These are phyloP conservation scores for Chrysanthemum makinoi DNA, from an alignment of 129 eudicot species.

Conservation along the genomic window DNA sequence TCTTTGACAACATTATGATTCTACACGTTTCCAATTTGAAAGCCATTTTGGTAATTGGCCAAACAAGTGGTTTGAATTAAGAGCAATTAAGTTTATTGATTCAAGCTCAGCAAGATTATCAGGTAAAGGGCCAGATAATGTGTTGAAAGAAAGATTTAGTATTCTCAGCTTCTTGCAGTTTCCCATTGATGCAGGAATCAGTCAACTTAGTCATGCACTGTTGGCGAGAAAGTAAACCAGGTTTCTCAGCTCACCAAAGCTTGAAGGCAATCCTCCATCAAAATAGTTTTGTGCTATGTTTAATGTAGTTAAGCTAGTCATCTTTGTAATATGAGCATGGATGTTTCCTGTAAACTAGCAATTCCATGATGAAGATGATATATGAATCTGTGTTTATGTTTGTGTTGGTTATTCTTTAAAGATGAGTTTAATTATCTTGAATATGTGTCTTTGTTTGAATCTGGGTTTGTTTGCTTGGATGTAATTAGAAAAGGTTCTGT, in stretches of 20 bases:
- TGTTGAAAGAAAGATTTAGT: constrained; percentile 60
- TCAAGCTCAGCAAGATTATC: constrained; percentile 52
- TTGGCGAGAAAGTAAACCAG: constrained; percentile 62
- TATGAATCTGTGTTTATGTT: no score
- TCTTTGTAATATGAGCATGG: constrained; percentile 56
- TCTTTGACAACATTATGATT: constrained; percentile 47
- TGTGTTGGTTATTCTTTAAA: no score
- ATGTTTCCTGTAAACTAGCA: constrained; percentile 61
- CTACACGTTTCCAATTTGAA: constrained; percentile 65
- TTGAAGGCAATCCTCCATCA: constrained; percentile 58
- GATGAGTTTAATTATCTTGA: no score
- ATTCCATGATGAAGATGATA: background rate
- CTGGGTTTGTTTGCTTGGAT: no score
- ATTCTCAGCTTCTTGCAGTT: constrained; percentile 66
- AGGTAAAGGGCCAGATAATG: constrained; percentile 65
- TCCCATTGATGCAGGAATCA: constrained; percentile 56
- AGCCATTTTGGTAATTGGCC: constrained; percentile 72
- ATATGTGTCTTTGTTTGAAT: no score
- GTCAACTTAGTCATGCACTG: constrained; percentile 60
- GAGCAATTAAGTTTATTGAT: constrained; percentile 51
- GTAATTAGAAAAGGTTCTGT: no score
- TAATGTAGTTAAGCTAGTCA: constrained; percentile 51
- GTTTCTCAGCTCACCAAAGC: constrained; percentile 56
- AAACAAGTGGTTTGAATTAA: constrained; percentile 57
- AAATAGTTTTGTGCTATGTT: constrained; percentile 69